phyloP scores from a whole-genome alignment of 129 eudicot genomes.

The Flaveria brownii region DNA sequence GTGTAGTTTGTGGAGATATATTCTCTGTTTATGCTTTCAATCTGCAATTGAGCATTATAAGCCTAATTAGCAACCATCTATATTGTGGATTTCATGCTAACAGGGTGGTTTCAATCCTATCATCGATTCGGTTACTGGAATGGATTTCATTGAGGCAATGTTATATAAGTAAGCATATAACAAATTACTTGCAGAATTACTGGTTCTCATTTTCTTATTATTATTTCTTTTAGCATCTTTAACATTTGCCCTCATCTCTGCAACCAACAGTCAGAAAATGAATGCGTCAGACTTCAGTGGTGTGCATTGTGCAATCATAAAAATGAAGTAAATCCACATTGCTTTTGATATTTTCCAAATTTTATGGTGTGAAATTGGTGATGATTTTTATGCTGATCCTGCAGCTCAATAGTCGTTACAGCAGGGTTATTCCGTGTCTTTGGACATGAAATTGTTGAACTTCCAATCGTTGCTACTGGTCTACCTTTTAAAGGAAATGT shows the following conservation, averaged over 20 bases:
- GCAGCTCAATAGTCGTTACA: slow-evolving; percentile 76
- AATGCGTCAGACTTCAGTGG: slow-evolving; percentile 69
- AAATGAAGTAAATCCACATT: slow-evolving; percentile 52
- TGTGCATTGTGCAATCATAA: slow-evolving; percentile 75
- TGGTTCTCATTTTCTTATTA: neutral
- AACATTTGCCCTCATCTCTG: neutral
- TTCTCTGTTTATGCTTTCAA: neutral
- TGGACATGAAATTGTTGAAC: slow-evolving; percentile 74
- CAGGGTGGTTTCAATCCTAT: slow-evolving; percentile 81
- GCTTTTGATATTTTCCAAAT: neutral
- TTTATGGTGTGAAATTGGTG: neutral
- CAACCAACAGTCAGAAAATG: slow-evolving; percentile 49
- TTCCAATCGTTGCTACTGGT: slow-evolving; percentile 83
- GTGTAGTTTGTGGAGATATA: neutral
- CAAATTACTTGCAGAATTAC: neutral
- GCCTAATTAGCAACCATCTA: slow-evolving; percentile 18
- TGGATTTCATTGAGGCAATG: slow-evolving; percentile 71
- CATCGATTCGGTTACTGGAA: slow-evolving; percentile 57
- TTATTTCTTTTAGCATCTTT: neutral
- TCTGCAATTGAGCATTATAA: neutral
- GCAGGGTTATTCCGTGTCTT: slow-evolving; percentile 76
- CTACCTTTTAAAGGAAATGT: slow-evolving; percentile 54
- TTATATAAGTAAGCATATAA: slow-evolving; percentile 67
- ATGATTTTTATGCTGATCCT: slow-evolving; percentile 23
- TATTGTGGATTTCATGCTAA: slow-evolving; percentile 12